Base-by-base conservation (phyloP, 208 protist genomes). In the Acanthamoeba quina region DNA sequence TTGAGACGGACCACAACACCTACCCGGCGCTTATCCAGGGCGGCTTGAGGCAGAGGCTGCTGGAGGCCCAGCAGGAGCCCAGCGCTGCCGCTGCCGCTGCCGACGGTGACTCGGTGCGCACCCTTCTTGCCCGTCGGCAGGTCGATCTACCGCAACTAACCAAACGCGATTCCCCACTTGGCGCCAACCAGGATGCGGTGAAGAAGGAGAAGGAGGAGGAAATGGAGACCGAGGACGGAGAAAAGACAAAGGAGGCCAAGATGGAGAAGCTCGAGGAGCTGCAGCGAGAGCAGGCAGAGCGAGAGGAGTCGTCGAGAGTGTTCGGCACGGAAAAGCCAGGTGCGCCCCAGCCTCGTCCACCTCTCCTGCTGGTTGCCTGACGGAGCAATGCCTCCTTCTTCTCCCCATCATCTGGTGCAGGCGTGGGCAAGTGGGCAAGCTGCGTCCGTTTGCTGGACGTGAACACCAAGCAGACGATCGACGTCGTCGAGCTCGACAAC, bases 1-100 rank as follows among this genome's bases (percentile, higher is more conserved):
- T 98, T 26, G 98, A 99, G 83, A 95, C 93, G 15, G 98, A 99
- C 66, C 97, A 98, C 62, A 95, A 96, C 49, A 83, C 95, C 68
- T 70, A 94, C 85, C 85, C 85, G 47, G 85, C 85, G 26, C 85
- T 91, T 60, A 68, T 91, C 47, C 62, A 68, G 24, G 85, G 85
- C 26, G 62, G 85, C 29, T 26, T 76, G 10, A 37, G 62, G 54
- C 56, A 74, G 60, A 44, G 85, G 15, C n/a, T 74, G 19, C 11
- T 74, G 21, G 85, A 91, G 85, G 85, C 85, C 11, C 85, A 91
- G 85, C 85, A 91, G 44, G 82, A 49, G n/a, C 66, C 49, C 31
- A 47, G 49, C n/a, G 58, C 72, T 21, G 72, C 72, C 37, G 31
- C 66, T n/a, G n/a, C 72, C 41, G 31, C 66, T n/a, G n/a, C 72